These are phyloP conservation scores for Amniculicola lignicola DNA, from an alignment of 495 filamentous ascomycete species.

Conservation along the genomic window DNA sequence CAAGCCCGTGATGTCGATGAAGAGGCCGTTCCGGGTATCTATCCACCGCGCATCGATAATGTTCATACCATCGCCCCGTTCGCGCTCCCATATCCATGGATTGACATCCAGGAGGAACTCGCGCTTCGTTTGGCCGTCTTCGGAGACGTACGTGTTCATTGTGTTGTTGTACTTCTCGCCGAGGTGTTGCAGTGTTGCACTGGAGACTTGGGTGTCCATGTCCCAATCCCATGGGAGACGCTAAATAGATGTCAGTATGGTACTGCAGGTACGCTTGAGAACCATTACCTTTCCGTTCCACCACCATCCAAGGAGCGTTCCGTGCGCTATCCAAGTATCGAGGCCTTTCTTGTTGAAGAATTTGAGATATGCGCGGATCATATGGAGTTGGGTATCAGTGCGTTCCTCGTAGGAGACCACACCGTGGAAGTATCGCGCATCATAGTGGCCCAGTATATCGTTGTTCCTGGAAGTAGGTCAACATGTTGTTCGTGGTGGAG, in stretches of 20 bases:
- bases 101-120: constrained; percentile 77
- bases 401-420: constrained; percentile 62
- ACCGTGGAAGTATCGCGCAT: constrained; percentile 62
- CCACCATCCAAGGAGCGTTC: constrained; percentile 86
- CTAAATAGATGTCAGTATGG: constrained; percentile 32
- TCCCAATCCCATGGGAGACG: constrained; percentile 88
- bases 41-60: constrained; percentile 87
- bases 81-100: constrained; percentile 58
- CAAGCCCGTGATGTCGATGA: constrained; percentile 84
- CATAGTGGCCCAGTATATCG: constrained; percentile 65
- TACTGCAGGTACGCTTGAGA: background rate
- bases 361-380: constrained; percentile 71
- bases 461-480: constrained; percentile 40
- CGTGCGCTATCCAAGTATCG: constrained; percentile 87
- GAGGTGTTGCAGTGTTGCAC: constrained; percentile 59
- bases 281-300: constrained; percentile 68
- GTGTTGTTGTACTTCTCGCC: constrained; percentile 64
- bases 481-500: background rate
- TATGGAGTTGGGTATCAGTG: constrained; percentile 59
- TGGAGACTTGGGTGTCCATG: constrained; percentile 76
- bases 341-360: constrained; percentile 60
- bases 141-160: constrained; percentile 53
- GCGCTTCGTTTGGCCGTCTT: constrained; percentile 37
- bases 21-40: constrained; percentile 71
- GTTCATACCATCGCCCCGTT: constrained; percentile 65